Conservation (phyloP, 306 rosid genomes). For the Cucumis cinereus region DNA sequence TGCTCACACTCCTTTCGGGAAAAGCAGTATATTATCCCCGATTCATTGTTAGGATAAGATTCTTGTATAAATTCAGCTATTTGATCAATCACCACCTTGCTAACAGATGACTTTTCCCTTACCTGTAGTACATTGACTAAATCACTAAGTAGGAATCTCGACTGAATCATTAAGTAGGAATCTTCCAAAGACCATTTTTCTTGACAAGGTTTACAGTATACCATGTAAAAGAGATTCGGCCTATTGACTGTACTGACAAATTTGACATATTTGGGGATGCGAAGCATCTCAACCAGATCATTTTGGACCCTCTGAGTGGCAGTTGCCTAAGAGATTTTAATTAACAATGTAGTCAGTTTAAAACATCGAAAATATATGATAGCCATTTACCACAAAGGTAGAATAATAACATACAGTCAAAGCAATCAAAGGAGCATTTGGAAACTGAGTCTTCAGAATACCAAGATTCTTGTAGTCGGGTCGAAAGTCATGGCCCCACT, state of each 20-base stretch:
- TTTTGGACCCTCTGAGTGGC: slow-evolving; percentile 89
- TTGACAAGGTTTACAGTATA: slow-evolving; percentile 31
- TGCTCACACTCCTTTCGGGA: slow-evolving; percentile 93
- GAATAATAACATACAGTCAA: slow-evolving; percentile 52
- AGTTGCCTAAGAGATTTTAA: slow-evolving; percentile 57
- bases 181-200: background rate
- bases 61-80: slow-evolving; percentile 61
- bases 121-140: slow-evolving; percentile 36
- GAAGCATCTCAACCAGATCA: slow-evolving; percentile 90
- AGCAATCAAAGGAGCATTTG: slow-evolving; percentile 76
- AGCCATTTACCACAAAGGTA: background rate
- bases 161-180: background rate
- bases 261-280: slow-evolving; percentile 73
- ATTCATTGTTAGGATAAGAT: slow-evolving; percentile 61
- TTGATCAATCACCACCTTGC: slow-evolving; percentile 71
- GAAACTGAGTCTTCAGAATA: slow-evolving; percentile 92
- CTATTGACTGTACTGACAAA: slow-evolving; percentile 94
- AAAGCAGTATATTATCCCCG: slow-evolving; percentile 93
- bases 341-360: background rate
- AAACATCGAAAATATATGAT: background rate
- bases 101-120: slow-evolving; percentile 72
- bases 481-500: slow-evolving; percentile 99
- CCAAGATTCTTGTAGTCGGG: slow-evolving; percentile 95
- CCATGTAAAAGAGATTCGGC: slow-evolving; percentile 84
- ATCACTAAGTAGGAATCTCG: background rate